Evolutionary conservation across 2,329 filamentous ascomycete genomes (phyloP).

Genomic region (Curvularia hawaiiensis): DNA sequence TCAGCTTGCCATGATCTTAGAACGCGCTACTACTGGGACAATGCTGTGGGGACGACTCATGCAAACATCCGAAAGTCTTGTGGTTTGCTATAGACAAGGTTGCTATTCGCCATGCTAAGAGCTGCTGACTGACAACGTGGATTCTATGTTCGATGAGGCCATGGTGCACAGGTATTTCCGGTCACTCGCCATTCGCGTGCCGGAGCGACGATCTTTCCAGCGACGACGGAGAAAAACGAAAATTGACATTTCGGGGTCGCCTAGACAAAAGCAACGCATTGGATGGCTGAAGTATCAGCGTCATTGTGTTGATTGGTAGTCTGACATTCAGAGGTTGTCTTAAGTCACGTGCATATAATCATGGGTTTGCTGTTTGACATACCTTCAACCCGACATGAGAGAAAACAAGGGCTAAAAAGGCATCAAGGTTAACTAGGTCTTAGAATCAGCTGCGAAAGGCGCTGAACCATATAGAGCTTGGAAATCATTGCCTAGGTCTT

Average conservation of each 20-base stretch:
- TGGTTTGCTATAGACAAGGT: not conserved
- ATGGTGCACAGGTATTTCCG: slow-evolving; percentile 6
- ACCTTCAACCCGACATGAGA: not conserved
- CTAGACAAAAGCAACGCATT: not conserved
- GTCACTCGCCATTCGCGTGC: slow-evolving; percentile 5
- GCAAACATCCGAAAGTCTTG: not conserved
- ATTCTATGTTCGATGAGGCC: slow-evolving; percentile 7
- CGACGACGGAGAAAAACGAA: not conserved
- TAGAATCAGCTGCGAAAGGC: not conserved
- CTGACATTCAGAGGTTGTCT: not conserved
- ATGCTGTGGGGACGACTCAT: slow-evolving; percentile 2
- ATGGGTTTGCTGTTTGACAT: not conserved
- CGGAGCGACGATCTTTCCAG: not conserved
- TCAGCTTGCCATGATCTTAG: not conserved
- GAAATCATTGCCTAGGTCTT: not conserved
- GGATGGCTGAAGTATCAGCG: not conserved
- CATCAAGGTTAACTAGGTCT: not conserved
- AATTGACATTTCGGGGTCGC: not conserved
- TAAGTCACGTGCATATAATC: not conserved
- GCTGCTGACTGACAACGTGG: not conserved
- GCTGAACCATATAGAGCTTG: not conserved
- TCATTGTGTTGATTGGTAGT: not conserved
- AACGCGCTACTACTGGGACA: not conserved
- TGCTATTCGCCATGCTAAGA: not conserved
- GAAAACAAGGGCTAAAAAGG: not conserved